Base-by-base conservation (phyloP, 768 basidiomycete genomes). In the Ramaria sp. region DNA sequence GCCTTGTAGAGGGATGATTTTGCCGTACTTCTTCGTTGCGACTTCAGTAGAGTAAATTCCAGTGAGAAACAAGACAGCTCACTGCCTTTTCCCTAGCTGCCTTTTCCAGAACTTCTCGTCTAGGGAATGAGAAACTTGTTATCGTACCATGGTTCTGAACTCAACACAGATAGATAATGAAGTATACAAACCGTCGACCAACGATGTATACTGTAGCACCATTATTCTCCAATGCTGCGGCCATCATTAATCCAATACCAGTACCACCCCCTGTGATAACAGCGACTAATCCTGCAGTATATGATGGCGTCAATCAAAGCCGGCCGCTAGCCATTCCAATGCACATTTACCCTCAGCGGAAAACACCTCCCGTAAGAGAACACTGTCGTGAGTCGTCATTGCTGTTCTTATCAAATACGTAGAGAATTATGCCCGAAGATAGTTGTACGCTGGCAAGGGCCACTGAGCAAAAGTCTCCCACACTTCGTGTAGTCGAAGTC, bases 161-260 rank as follows among this genome's bases (percentile, higher is more conserved):
- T 30, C 22, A 16, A 3, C 28, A 47, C 16, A 47, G 24, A 44
- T 5, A 7, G 28, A 16, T 22, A 13, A 30, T 41, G 9, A 13
- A 25, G 7, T 22, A n/a, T 36, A n/a, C 28, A 15, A 24, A 48
- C 50, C 58, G 48, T 58, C 58, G 32, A 16, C 58, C 58, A 4
- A 66, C 64, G 50, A 69, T 70, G 59, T 66, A 65, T 18, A 69
- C 68, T 13, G 50, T 50, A 10, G 64, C 64, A 9, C 68, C 68
- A 49, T 66, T 66, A 15, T 59, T 56, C 8, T 62, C 66, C 18
- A 68, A 61, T 6, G 63, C 56, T 2, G 57, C 56, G 3, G 67
- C 65, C 50, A 67, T 67, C 56, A 62, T 58, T 13, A 58, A 44
- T 3, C 66, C 66, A 9, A 67, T 57, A 4, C 66, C 66, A 7